A percentile compares a stretch with the other conserved stretches of the same genome.
These are phyloP conservation scores for Ceratobasidium sp. DNA, from an alignment of 1,284 basidiomycete genomes.

Conservation along the genomic window DNA sequence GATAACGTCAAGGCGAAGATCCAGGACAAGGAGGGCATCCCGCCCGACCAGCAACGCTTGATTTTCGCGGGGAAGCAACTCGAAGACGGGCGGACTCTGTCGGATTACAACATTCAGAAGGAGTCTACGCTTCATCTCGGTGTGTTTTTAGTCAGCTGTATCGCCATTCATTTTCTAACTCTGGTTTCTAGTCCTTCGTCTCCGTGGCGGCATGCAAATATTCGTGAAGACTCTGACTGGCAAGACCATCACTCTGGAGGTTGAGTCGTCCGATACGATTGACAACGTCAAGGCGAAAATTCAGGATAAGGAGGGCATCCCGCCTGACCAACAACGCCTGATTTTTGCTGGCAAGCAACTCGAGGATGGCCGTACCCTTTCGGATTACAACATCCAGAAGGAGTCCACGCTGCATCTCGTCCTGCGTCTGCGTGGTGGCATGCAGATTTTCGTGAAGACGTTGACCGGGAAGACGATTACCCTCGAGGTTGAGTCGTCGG, in stretches of 20 bases:
- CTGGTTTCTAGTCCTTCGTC: slow-evolving; percentile 41
- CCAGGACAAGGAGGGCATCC: slow-evolving; percentile 95
- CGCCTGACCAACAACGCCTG: no score
- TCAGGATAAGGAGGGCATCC: no score
- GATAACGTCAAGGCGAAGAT: slow-evolving; percentile 98
- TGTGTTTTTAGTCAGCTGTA: not conserved
- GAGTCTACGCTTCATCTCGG: slow-evolving; percentile 94
- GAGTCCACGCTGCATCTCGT: slow-evolving; percentile 56
- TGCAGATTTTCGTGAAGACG: no score
- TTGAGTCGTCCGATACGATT: no score
- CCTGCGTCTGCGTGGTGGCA: no score
- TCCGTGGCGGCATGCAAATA: no score
- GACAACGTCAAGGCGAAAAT: no score
- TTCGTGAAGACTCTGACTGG: no score
- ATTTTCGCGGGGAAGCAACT: slow-evolving; percentile 99
- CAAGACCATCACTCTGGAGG: no score
- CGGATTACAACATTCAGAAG: slow-evolving; percentile 95
- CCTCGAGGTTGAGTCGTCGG: no score
- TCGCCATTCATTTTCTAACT: slow-evolving; percentile 17
- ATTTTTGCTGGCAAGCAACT: no score
- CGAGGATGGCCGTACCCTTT: slow-evolving; percentile 58
- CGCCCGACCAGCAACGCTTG: slow-evolving; percentile 95
- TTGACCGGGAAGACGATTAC: no score
- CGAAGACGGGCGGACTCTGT: slow-evolving; percentile 90
- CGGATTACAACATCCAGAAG: slow-evolving; percentile 60